phyloP scores from a whole-genome alignment of 805 yeast species.

The Teunomyces tritomae region DNA sequence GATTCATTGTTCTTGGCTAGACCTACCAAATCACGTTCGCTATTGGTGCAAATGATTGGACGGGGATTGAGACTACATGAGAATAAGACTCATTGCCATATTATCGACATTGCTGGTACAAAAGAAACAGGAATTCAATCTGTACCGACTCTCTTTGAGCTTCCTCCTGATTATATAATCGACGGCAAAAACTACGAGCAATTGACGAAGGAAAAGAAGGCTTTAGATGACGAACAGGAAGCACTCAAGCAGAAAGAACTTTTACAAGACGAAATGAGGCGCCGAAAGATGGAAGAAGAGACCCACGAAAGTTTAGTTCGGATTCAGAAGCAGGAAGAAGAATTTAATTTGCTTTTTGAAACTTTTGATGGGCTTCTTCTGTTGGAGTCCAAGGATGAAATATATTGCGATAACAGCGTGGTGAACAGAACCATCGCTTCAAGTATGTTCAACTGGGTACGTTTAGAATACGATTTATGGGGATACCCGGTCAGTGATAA shows the following conservation, averaged over 20 bases:
- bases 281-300: background rate
- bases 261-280: background rate
- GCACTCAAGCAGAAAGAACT: background rate
- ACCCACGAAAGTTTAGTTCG: constrained; percentile 1
- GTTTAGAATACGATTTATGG: constrained; percentile 36
- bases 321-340: constrained; percentile 1
- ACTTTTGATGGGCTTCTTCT: constrained; percentile 11
- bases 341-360: background rate
- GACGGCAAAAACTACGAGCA: constrained; percentile 15
- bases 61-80: constrained; percentile 71
- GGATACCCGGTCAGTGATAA: constrained; percentile 12
- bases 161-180: constrained; percentile 27
- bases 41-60: constrained; percentile 86
- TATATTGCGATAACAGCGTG: constrained; percentile 8
- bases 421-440: constrained; percentile 14
- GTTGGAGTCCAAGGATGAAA: constrained; percentile 11
- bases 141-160: constrained; percentile 34
- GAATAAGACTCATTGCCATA: constrained; percentile 64
- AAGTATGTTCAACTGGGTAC: constrained; percentile 20
- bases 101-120: constrained; percentile 75
- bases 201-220: constrained; percentile 19
- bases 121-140: constrained; percentile 45
- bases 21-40: constrained; percentile 72
- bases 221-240: constrained; percentile 9
- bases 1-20: constrained; percentile 77